Percentiles rank a stretch among this genome's conserved stretches.
Evolutionary conservation across 1,139 yeast genomes (phyloP).

Genomic region (Geotrichum restrictum): DNA sequence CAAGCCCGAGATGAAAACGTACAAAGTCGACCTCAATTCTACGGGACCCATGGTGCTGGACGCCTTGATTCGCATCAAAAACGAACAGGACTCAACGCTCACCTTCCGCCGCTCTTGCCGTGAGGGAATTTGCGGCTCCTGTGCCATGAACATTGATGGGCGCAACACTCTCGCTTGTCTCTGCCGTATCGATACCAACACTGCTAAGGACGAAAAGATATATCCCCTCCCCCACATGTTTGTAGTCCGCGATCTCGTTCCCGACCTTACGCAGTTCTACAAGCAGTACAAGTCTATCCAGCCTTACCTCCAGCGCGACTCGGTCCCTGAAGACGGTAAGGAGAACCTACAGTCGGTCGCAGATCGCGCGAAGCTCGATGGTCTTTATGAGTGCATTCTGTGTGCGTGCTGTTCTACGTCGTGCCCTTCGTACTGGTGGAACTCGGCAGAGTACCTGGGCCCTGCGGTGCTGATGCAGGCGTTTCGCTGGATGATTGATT

Average conservation of each 20-base stretch:
- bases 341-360: conserved; percentile 88
- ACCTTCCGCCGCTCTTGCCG: conserved; percentile 98
- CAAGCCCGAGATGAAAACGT: conserved; percentile 82
- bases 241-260: conserved; percentile 94
- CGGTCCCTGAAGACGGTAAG: conserved; percentile 81
- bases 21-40: conserved; percentile 76
- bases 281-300: conserved; percentile 97
- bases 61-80: conserved; percentile 88
- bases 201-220: conserved; percentile 70
- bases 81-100: conserved; percentile 91
- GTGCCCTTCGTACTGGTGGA: conserved; percentile 99
- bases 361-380: conserved; percentile 95
- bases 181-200: conserved; percentile 84
- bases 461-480: conserved; percentile 99
- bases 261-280: conserved; percentile 95
- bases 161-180: conserved; percentile 94
- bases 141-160: conserved; percentile 99
- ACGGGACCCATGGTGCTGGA: conserved; percentile 99
- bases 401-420: conserved; percentile 99
- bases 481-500: conserved; percentile 96
- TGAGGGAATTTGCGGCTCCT: conserved; percentile 99
- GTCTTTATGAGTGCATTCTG: conserved; percentile 93
- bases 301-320: conserved; percentile 87
- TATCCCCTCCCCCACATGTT: conserved; percentile 99
- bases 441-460: conserved; percentile 96